Conservation (phyloP, 2,329 filamentous ascomycete species). For the Fusarium tanahbumbuense region DNA sequence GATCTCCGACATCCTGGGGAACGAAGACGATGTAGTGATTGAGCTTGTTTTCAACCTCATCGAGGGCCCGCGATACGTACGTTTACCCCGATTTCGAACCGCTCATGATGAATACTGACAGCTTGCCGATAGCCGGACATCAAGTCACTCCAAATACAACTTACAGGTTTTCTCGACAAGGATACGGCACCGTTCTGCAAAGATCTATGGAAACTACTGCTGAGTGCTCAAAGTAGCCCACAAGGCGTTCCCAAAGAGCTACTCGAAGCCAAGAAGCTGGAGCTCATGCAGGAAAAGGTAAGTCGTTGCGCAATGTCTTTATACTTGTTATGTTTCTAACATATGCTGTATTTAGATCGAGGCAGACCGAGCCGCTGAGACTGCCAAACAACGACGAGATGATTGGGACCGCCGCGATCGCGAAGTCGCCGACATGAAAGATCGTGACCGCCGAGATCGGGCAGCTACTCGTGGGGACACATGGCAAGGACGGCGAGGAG, state of each 20-base stretch:
- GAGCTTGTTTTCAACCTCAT: constrained; percentile 79
- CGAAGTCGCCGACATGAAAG: constrained; percentile 74
- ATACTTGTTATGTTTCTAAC: constrained; percentile 10
- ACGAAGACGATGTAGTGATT: constrained; percentile 94
- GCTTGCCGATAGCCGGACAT: constrained; percentile 80
- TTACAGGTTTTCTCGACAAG: constrained; percentile 94
- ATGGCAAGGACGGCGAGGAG: constrained; percentile 65
- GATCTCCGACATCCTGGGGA: constrained; percentile 88
- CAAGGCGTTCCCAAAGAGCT: constrained; percentile 95
- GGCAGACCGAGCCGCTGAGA: constrained; percentile 83
- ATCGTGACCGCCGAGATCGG: constrained; percentile 69
- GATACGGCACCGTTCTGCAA: constrained; percentile 91
- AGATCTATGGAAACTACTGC: constrained; percentile 89
- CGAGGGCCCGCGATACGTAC: constrained; percentile 80
- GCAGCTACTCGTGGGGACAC: constrained; percentile 64
- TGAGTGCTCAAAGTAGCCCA: constrained; percentile 89
- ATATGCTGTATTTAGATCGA: constrained; percentile 69
- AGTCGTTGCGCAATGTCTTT: neutral
- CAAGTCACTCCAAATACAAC: constrained; percentile 92
- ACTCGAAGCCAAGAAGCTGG: constrained; percentile 93
- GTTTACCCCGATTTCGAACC: constrained; percentile 47
- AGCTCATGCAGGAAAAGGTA: constrained; percentile 95
- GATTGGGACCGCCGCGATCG: constrained; percentile 77
- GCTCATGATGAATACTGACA: constrained; percentile 43
- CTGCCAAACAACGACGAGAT: constrained; percentile 76